phyloP scores from a whole-genome alignment of 106 monocot species.

The Dendrobium huoshanense region DNA sequence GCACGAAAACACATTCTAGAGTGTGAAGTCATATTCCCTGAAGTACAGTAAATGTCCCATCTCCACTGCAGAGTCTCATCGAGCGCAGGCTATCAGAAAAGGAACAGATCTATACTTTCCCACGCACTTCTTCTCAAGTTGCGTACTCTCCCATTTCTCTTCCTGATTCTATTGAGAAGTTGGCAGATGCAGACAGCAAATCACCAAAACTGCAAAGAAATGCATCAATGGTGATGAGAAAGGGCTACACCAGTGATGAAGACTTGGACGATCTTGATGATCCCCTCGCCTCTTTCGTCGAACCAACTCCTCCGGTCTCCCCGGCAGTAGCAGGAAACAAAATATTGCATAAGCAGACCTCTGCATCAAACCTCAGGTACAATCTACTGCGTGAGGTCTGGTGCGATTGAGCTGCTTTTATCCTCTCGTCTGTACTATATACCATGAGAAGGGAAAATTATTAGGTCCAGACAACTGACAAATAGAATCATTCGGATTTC shows the following conservation, averaged over 20 bases:
- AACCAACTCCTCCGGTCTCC: slow-evolving; percentile 17
- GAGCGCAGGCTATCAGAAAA: slow-evolving; percentile 28
- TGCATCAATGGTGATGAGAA: slow-evolving; percentile 45
- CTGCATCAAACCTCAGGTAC: slow-evolving; percentile 27
- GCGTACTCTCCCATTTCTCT: slow-evolving; percentile 38
- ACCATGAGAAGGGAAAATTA: no score
- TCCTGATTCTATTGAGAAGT: slow-evolving; percentile 41
- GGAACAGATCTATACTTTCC: slow-evolving; percentile 35
- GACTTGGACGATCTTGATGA: slow-evolving; percentile 63
- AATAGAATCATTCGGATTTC: no score
- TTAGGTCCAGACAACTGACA: no score
- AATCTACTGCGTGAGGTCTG: slow-evolving; percentile 50
- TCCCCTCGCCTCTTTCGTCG: slow-evolving; percentile 34
- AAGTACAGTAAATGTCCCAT: neutral
- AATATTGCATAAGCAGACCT: slow-evolving; percentile 3
- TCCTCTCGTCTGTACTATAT: neutral
- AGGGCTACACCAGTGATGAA: slow-evolving; percentile 68
- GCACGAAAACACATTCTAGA: no score
- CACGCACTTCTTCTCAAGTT: slow-evolving; percentile 44
- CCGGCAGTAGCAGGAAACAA: slow-evolving; percentile 6
- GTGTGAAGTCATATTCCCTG: no score
- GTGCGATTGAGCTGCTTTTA: slow-evolving; percentile 22
- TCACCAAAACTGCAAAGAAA: slow-evolving; percentile 25
- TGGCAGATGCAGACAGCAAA: slow-evolving; percentile 24
- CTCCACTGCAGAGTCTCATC: slow-evolving; percentile 30